These are phyloP conservation scores for Juglanconis oblonga DNA, from an alignment of 2,329 filamentous ascomycete species.

Conservation along the genomic window DNA sequence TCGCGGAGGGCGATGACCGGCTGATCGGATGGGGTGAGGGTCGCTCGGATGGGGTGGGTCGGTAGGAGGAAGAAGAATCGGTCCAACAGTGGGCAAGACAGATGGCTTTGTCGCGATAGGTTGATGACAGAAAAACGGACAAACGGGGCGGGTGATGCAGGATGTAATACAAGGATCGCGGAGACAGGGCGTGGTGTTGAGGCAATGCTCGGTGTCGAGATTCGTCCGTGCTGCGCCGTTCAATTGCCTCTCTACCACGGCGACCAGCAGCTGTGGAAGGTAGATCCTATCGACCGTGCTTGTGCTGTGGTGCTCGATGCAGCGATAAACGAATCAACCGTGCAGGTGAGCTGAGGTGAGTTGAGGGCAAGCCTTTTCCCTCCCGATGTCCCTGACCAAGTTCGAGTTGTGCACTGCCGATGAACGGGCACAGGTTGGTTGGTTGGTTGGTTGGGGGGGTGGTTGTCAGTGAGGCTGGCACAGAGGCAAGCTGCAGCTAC, in stretches of 20 bases:
- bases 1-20: no score
- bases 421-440: background rate
- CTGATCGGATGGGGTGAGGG: no score
- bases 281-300: no score
- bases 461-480: background rate
- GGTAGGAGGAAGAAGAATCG: no score
- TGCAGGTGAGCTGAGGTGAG: background rate
- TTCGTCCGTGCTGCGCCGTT: background rate
- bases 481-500: background rate
- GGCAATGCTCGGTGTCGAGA: background rate
- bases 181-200: background rate
- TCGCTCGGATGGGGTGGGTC: no score
- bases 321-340: background rate
- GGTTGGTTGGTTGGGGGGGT: no score
- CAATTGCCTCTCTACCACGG: background rate
- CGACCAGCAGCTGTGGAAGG: no score
- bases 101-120: background rate
- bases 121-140: background rate
- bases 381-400: background rate
- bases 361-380: background rate
- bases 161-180: background rate
- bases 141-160: no score
- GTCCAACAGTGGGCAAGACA: no score
- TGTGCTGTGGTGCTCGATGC: background rate
- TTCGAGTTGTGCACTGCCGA: background rate